Evolutionary conservation across 768 basidiomycete genomes (phyloP), one percentile per base, ranked within the genome.

Genomic region (Boletus speciosus): DNA sequence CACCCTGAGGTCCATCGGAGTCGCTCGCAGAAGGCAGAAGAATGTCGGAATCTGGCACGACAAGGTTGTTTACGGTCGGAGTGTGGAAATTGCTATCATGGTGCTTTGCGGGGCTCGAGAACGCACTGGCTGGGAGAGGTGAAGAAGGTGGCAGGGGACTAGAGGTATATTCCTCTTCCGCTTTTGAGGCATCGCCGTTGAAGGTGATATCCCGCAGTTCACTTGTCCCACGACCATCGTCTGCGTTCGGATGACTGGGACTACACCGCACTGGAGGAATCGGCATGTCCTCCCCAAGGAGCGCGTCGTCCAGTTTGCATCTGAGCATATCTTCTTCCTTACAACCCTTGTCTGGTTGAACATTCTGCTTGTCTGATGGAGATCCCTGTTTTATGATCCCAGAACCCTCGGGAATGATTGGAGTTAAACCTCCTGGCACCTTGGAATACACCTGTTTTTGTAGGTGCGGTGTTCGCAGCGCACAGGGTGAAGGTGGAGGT

Each of bases 121-220:
- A 56, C 6, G 82, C 82, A 61, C 83, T 85, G 15, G 74, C 75
- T 8, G 79, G 81, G 11, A 75, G 81, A 5, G 84, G 83, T 11
- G 84, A 85, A 7, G 84, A 84, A 16, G 84, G 83, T 21, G 84
- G 83, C 2, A 85, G 70, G 15, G 80, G 80, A 45, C 73, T 73
- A 73, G 80, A 78, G 74, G 56, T 55, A 15, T 56, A 55, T 23
- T 55, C 62, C 5, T 48, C 52, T 38, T 59, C 71, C 5, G 73
- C 47, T 68, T 65, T 48, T 67, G 34, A 4, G 31, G 63, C 27
- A 25, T 61, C 51, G 49, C 31, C 40, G 25, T 42, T 19, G 14
- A 11, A 9, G 14, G 61, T 61, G 14, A 54, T 55, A 15, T 73
- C 69, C 12, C 59, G 53, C 16, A 19, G 46, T 16, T 56, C 63